Base-by-base conservation (phyloP, 345 rosid species). In the Eucalyptus coolabah region DNA sequence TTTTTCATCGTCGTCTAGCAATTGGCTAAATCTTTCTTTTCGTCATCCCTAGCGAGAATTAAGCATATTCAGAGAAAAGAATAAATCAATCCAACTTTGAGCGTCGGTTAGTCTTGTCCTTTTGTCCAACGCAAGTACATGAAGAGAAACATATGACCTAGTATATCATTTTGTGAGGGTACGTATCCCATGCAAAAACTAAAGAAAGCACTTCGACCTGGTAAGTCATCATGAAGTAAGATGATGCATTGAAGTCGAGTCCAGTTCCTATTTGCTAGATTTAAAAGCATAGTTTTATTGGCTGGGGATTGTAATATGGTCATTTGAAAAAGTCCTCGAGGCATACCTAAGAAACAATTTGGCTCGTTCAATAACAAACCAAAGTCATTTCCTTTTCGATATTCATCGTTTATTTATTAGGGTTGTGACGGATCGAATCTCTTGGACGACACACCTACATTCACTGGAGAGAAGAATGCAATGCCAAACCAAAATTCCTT, bases 341-440 rank as follows among this genome's bases (percentile, higher is more conserved):
- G 83, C 16, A 37, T 72, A 72, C 28, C 28, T 9, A 21, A 37
- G 45, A 21, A 72, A 10, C 24, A 34, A 14, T 17, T 32, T 69
- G 81, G 28, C 15, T 72, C 14, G 42, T 12, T 40, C 23, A 77
- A 77, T 21, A 21, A 77, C 45, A 40, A 77, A 77, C 28, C 30
- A 21, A 21, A 77, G 47, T 65, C 28, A 6, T 87, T 87, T 19
- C 34, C 34, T 34, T 30, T 30, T 32, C 17, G 32, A 50, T 86
- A 86, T 42, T 42, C 50, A 32, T 18, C 26, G 37, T 7, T 82
- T 91, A 32, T 63, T 54, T 21, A n/a, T 86, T 86, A 95, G 95
- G 96, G 97, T 16, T 95, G 96, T 34, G 97, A 94, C 65, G 97
- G 94, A 23, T 94, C 97, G 2, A 21, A 94, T 24, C 90, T 95